Evolutionary conservation across 805 yeast species (phyloP), one percentile per base, ranked within the genome.

Genomic region (Starmerella bacillaris): DNA sequence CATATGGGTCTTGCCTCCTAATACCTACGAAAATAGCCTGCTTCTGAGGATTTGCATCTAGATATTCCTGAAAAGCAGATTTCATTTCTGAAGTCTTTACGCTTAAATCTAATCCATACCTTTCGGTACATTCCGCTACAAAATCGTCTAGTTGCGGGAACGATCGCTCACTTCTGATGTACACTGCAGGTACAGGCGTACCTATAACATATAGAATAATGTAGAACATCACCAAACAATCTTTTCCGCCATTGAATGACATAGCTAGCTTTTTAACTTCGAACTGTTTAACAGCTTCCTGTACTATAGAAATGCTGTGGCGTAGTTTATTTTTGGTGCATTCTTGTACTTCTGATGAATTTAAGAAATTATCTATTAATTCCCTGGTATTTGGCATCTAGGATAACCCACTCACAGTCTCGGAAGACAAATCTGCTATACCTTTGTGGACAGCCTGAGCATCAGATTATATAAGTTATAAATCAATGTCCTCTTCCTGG

Each of bases 171-270:
- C 75, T 70, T 48, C 79, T 74, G 35, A 89, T 75, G 51, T 79
- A 78, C 4, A 86, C 79, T 1, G 78, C 64, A 42, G 11, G 56
- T 45, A n/a, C 26, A 20, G n/a, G 17, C 18, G 29, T 44, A 37
- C 21, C 16, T 15, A 36, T 56, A 59, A 17, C 68, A 2, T 89
- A 74, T 34, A 84, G 57, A 36, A 79, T 70, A 4, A 89, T 50
- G 12, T 82, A 60, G 37, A 89, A 64, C 76, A 86, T 72, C 21
- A 84, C 95, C 31, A 84, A 68, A 49, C 96, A 89, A 57, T 89
- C 98, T 51, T 89, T 89, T 2, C 98, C 98, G 8, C 98, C 98
- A 52, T 89, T 89, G 55, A 77, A 89, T 2, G 93, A 78, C 11
- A 89, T 63, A 0, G 95, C 76, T 11, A 56, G 41, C 30, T 53